Conservation (phyloP, 2,329 filamentous ascomycete species). For the Thelonectria olida region DNA sequence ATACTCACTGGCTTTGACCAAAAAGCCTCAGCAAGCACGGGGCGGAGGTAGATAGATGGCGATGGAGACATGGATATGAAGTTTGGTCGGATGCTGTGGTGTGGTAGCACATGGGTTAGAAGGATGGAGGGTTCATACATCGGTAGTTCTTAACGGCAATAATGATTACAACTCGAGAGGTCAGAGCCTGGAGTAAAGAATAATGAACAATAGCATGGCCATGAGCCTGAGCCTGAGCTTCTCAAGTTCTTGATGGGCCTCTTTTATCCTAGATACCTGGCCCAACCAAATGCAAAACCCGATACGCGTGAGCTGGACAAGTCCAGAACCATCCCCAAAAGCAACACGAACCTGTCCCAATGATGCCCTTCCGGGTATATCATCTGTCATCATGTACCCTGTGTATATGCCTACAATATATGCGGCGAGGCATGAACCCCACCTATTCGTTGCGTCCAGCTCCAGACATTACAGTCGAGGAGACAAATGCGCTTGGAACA, state of each 20-base stretch:
- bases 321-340: background rate
- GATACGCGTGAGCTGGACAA: background rate
- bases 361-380: background rate
- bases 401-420: background rate
- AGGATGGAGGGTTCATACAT: too few species aligned
- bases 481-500: background rate
- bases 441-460: background rate
- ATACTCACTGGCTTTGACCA: background rate
- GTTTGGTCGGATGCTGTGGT: too few species aligned
- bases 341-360: background rate
- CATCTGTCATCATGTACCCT: background rate
- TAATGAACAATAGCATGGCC: too few species aligned
- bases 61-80: too few species aligned
- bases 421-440: background rate
- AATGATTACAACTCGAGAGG: too few species aligned
- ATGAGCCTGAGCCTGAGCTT: too few species aligned
- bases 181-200: too few species aligned
- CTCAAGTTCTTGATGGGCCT: background rate
- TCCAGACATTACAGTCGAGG: too few species aligned
- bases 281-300: background rate
- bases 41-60: background rate
- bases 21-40: background rate
- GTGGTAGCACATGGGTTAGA: too few species aligned
- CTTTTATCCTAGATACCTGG: background rate
- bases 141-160: too few species aligned